Evolutionary conservation across 805 yeast genomes (phyloP).

Genomic region (Yamadazyma phyllophila): DNA sequence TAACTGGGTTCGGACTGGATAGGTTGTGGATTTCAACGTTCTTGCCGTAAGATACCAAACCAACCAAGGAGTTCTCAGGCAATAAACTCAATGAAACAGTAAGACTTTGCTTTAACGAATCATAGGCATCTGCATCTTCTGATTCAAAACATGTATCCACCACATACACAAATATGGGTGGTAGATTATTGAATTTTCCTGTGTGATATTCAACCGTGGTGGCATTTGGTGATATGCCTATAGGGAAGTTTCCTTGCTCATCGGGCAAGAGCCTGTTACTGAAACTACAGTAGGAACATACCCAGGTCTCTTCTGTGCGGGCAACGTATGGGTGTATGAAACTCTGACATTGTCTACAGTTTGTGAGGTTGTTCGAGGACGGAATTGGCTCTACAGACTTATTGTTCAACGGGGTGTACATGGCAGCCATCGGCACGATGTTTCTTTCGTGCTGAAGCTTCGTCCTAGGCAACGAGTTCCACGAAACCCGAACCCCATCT

Average conservation of each 20-base stretch:
- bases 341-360: constrained; percentile 62
- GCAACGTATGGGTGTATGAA: constrained; percentile 87
- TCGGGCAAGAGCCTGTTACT: constrained; percentile 64
- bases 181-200: constrained; percentile 73
- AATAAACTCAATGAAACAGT: constrained; percentile 71
- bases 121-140: constrained; percentile 78
- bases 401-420: constrained; percentile 90
- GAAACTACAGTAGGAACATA: constrained; percentile 76
- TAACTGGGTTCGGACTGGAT: neutral
- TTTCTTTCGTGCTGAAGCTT: constrained; percentile 86
- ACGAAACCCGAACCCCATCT: constrained; percentile 44
- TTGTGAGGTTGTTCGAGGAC: constrained; percentile 42
- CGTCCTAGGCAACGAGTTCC: constrained; percentile 83
- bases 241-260: constrained; percentile 43
- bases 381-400: constrained; percentile 67
- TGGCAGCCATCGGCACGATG: constrained; percentile 90
- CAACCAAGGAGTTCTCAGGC: constrained; percentile 88
- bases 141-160: constrained; percentile 65
- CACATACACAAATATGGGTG: constrained; percentile 84
- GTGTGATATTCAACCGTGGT: constrained; percentile 85
- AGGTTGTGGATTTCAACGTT: constrained; percentile 84
- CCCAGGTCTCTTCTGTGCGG: constrained; percentile 70
- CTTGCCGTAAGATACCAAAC: constrained; percentile 85
- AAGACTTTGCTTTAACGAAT: constrained; percentile 78
- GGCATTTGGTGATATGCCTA: constrained; percentile 62